Conservation (phyloP, 2,329 filamentous ascomycete species). For the Colletotrichum magnum region DNA sequence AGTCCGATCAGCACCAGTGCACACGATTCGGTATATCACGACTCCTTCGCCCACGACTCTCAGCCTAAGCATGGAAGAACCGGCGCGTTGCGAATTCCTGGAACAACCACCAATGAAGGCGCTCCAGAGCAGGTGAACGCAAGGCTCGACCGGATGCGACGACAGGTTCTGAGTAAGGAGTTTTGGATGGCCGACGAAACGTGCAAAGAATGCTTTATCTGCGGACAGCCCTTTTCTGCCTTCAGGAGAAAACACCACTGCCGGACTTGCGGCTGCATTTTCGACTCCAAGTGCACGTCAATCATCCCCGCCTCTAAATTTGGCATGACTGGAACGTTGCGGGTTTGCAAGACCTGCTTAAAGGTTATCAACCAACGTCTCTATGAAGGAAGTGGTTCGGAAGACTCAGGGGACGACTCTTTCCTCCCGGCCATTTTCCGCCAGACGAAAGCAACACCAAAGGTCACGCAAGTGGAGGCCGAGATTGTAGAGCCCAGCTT, state of each 20-base stretch:
- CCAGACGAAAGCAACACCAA: constrained; percentile 59
- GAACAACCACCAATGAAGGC: constrained; percentile 69
- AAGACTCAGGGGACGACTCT: constrained; percentile 86
- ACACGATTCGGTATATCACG: constrained; percentile 70
- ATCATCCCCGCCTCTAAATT: constrained; percentile 91
- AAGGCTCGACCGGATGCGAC: constrained; percentile 79
- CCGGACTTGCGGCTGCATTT: constrained; percentile 96
- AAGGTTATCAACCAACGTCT: constrained; percentile 86
- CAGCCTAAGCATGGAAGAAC: constrained; percentile 61
- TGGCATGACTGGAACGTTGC: constrained; percentile 85
- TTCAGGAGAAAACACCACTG: constrained; percentile 98
- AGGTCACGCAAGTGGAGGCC: constrained; percentile 52
- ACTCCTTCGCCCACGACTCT: constrained; percentile 66
- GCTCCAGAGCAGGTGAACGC: constrained; percentile 72
- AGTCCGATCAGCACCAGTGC: constrained; percentile 71
- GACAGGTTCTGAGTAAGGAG: constrained; percentile 91
- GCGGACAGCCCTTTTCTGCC: constrained; percentile 89
- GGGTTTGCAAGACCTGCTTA: constrained; percentile 94
- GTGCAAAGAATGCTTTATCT: constrained; percentile 96
- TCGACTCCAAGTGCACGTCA: constrained; percentile 95
- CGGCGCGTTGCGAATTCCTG: constrained; percentile 66
- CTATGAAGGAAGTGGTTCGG: constrained; percentile 88
- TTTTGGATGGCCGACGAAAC: constrained; percentile 99
- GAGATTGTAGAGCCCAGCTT: constrained; percentile 57
- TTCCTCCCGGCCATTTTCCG: constrained; percentile 77